These are phyloP conservation scores for Daucus carota DNA, from an alignment of 129 eudicot species.

Conservation along the genomic window DH1_v3.0 NC_030387.2:14489001-14489500, in stretches of 20 bases:
- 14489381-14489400: background rate
- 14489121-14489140: background rate
- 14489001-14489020: background rate
- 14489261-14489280: background rate
- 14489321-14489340: background rate
- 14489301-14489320: background rate
- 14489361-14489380: background rate
- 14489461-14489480: background rate
- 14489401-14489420: background rate
- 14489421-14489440: background rate
- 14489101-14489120: background rate
- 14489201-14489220: background rate
- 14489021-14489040: background rate
- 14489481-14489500: background rate
- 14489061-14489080: background rate
- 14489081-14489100: background rate
- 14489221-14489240: background rate
- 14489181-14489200: background rate
- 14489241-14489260: background rate
- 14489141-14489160: background rate
- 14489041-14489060: background rate
- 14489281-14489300: background rate
- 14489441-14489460: background rate
- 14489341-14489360: background rate
- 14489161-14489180: conserved; percentile 2